phyloP scores from a whole-genome alignment of 2,329 filamentous ascomycete species.

The Stemphylium vesicarium region DNA sequence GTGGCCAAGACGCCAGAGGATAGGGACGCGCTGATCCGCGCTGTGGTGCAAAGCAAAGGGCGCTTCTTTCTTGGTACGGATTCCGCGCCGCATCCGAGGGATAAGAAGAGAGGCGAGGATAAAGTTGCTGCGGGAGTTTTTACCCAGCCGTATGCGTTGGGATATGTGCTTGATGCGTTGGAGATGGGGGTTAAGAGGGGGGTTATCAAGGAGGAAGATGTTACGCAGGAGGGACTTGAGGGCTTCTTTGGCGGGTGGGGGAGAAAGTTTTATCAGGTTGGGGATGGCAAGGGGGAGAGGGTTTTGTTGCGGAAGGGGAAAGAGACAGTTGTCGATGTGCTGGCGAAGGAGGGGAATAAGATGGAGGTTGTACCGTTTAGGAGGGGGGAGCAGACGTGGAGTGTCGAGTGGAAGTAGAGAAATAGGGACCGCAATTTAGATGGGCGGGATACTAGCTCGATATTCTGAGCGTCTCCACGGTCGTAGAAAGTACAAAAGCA shows the following conservation, averaged over 20 bases:
- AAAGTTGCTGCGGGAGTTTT: conserved; percentile 74
- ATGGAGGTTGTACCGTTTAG: conserved; percentile 71
- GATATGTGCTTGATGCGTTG: conserved; percentile 69
- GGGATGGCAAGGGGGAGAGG: conserved; percentile 52
- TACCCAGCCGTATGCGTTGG: conserved; percentile 74
- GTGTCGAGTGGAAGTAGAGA: conserved; percentile 49
- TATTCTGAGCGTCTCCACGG: no score
- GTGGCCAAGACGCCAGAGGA: conserved; percentile 70
- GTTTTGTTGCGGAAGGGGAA: conserved; percentile 64
- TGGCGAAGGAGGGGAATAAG: conserved; percentile 59
- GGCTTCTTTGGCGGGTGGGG: conserved; percentile 65
- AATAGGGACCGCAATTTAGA: no score
- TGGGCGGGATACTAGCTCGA: no score
- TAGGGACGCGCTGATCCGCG: conserved; percentile 73
- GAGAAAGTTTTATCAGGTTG: conserved; percentile 63
- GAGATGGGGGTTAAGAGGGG: conserved; percentile 66
- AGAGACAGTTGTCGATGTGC: conserved; percentile 61
- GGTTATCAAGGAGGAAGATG: conserved; percentile 60
- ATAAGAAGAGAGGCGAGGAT: conserved; percentile 64
- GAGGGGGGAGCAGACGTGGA: conserved; percentile 67
- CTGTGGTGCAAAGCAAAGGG: conserved; percentile 59
- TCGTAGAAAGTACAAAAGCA: no score
- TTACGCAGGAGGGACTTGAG: conserved; percentile 61
- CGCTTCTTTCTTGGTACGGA: conserved; percentile 79
- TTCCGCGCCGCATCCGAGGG: conserved; percentile 70